phyloP scores from a whole-genome alignment of 2,329 filamentous ascomycete species.

The Xylariaceae sp. region DNA sequence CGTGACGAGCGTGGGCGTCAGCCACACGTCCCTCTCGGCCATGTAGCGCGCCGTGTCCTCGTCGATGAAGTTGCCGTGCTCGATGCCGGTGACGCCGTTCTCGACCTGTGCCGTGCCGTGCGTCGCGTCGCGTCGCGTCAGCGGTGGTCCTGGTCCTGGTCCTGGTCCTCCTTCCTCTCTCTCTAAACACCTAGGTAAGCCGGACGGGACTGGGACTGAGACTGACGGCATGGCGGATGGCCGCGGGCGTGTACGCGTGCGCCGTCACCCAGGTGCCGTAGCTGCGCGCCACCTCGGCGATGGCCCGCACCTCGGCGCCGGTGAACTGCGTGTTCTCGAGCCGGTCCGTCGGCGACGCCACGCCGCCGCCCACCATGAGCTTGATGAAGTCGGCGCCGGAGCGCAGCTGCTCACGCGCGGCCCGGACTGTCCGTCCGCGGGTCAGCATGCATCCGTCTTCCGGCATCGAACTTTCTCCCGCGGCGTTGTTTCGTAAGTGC shows the following conservation, averaged over 20 bases:
- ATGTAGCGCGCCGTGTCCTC: constrained; percentile 33
- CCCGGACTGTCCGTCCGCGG: too few relatives aligned
- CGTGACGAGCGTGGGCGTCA: constrained; percentile 43
- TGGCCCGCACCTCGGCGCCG: constrained; percentile 46
- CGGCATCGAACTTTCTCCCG: too few relatives aligned
- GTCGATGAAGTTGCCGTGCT: constrained; percentile 29
- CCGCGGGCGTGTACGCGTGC: constrained; percentile 48
- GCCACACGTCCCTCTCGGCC: constrained; percentile 34
- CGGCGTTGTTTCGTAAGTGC: too few relatives aligned
- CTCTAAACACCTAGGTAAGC: too few relatives aligned
- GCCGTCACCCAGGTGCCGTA: constrained; percentile 47
- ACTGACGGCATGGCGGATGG: constrained; percentile 48
- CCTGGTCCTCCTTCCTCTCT: too few relatives aligned
- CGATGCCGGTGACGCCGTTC: constrained; percentile 44
- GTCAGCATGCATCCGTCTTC: too few relatives aligned
- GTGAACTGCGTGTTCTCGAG: constrained; percentile 50
- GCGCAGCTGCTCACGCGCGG: constrained; percentile 45
- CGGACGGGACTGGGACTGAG: too few relatives aligned
- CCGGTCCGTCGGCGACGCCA: constrained; percentile 46
- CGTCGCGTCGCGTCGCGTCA: too few relatives aligned
- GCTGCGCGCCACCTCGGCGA: constrained; percentile 40
- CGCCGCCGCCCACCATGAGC: constrained; percentile 52
- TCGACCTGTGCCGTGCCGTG: too few relatives aligned
- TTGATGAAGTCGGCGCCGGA: constrained; percentile 54
- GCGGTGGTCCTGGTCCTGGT: too few relatives aligned